Evolutionary conservation across 306 rosid genomes (phyloP), one percentile per base, ranked within the genome.

Genomic region (Phaseolus lunatus): DNA sequence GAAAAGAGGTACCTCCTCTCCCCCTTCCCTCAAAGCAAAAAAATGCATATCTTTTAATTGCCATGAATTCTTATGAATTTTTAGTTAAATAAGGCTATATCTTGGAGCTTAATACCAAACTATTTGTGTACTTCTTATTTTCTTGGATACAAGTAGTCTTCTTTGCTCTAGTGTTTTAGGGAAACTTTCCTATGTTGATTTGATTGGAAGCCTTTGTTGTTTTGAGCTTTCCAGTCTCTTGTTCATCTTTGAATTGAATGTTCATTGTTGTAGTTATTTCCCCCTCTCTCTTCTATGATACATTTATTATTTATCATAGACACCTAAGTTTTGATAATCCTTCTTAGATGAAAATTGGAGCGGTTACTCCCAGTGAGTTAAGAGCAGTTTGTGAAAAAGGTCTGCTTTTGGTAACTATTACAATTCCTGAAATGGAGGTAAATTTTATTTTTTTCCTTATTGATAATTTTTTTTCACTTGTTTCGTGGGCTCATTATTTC

Each of bases 341-440:
- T 78, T 86, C 27, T 49, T 84, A 94, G 98, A 87, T 94, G 85
- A 92, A 92, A 84, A 87, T 84, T 78, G 94, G 93, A 71, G 76
- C 86, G 44, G 83, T 90, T 83, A 80, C 83, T 83, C 76, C 85
- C 5, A 72, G 83, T 37, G 94, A 94, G 71, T 88, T 94, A 79
- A 90, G 97, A 87, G 85, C 92, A 73, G 87, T 94, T 50, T 87
- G 96, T 67, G 98, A 92, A 65, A 90, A 94, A 82, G 92, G 98
- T 35, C 98, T 94, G 75, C 96, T 94, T 73, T 86, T 94, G 84
- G 88, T 94, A 74, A 92, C 98, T 61, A 90, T 94, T 50, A 94
- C 97, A 0, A 88, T 92, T 81, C 98, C 98, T 84, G 98, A 94
- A 85, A 94, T 94, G 98, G 98, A 94, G 98, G 98, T 90, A 85